Evolutionary conservation across 495 filamentous ascomycete species (phyloP), one percentile per base, ranked within the genome.

Genomic region (Cercophora samala): DNA sequence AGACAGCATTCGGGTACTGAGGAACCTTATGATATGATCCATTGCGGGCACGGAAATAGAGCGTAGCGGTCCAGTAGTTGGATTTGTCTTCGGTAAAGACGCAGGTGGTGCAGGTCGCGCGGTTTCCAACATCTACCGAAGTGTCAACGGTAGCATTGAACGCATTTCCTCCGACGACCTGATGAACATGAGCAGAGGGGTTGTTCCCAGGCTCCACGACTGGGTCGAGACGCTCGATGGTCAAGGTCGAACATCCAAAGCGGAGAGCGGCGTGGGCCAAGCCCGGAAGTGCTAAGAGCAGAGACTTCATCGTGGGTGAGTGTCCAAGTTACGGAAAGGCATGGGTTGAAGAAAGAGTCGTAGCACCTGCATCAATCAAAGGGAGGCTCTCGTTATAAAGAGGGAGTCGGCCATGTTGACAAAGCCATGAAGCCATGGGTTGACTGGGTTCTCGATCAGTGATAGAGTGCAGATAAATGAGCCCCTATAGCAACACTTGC

Each of bases 161-260:
- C 9, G 69, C 66, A 64, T 77, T 76, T 2, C 74, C 74, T 26
- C 74, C 73, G 0, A 73, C 71, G 52, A 75, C 64, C 22, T 73
- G 69, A 52, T 76, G 71, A 0, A 75, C 53, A 51, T 76, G 69
- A 46, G 76, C 59, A 56, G 72, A 74, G 19, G 60, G 72, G 3
- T 51, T 9, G 0, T 29, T 4, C 5, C 74, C 72, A 18, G 74
- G 74, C 23, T 61, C 60, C 25, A 76, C 74, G 5, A 76, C 65
- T 15, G 80, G 79, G 65, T 80, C 80, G 26, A 83, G 68, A 18
- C 81, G 79, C 65, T 83, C 80, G 60, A 83, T 70, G 22, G 75
- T 78, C 51, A 83, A 71, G 1, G 74, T 79, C 21, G 80, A 78
- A 68, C 81, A 83, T 62, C 78, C 80, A 66, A 83, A 83, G 32